Base-by-base conservation (phyloP, 2,329 filamentous ascomycete species). In the Helotiales sp. region DNA sequence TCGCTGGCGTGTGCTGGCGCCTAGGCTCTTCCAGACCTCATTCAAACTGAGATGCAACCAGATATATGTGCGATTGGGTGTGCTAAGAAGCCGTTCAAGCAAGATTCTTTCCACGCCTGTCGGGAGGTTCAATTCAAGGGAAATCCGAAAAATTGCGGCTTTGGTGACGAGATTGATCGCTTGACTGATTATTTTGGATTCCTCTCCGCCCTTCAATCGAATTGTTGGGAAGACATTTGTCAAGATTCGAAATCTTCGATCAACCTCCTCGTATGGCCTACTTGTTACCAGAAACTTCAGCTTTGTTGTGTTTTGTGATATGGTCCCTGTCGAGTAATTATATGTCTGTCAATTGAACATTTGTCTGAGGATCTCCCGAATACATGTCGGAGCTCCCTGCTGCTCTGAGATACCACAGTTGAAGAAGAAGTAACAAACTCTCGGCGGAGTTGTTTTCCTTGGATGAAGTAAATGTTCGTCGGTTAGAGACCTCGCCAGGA, bases 131-230 rank as follows among this genome's bases (percentile, higher is more conserved):
- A 40, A 40, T 40, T 40, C 37, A 11, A 40, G 37, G 5, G 37
- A 11, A 40, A 40, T 40, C 54, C 37, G 74, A 7, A 17, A 22
- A 20, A 71, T 63, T 43, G 40, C 22, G 15, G 40, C 20, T 20
- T 55, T 63, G 26, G 82, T 78, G 5, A 82, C 78, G 20, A 45
- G 68, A 62, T 79, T 76, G 0, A 82, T 74, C 61, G 82, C 80
- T 28, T 73, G 49, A 30, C 75, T 74, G 22, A 81, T 82, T 0
- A 45, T 65, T 30, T 78, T 75, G 2, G 76, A 79, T 8, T 80
- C 70, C 22, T 78, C 74, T 26, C 81, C 79, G 34, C 79, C 80
- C 30, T 71, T 73, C 64, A 82, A 77, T 11, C 63, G 76, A 55
- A 81, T 76, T 28, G 72, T 67, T 7, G 76, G 75, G 47, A 78